A percentile compares a stretch with the other conserved stretches of the same genome.
These are phyloP conservation scores for Fomitopsis pulvina DNA, from an alignment of 768 basidiomycete species.

Conservation along the genomic window DNA sequence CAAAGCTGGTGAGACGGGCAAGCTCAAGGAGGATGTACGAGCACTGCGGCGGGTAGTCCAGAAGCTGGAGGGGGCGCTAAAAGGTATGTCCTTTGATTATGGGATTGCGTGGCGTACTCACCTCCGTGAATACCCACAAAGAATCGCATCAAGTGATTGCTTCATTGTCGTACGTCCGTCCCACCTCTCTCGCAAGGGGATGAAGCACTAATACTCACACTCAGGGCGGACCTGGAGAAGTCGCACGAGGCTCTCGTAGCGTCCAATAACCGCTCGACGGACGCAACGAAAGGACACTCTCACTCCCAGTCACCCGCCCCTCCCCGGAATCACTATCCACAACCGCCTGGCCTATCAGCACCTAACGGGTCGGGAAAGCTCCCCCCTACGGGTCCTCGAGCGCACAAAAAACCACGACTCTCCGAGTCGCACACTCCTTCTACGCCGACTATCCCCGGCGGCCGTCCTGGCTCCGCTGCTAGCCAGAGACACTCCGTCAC, in stretches of 20 bases:
- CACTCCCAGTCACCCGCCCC: slow-evolving; percentile 34
- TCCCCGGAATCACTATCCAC: slow-evolving; percentile 41
- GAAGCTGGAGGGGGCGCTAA: slow-evolving; percentile 67
- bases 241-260: slow-evolving; percentile 57
- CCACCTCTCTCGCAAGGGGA: slow-evolving; percentile 5
- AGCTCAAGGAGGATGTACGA: slow-evolving; percentile 75
- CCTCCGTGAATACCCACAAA: slow-evolving; percentile 23
- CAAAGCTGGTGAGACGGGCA: slow-evolving; percentile 69
- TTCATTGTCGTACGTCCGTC: slow-evolving; percentile 58
- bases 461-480: slow-evolving; percentile 8
- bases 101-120: background rate
- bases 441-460: slow-evolving; percentile 6
- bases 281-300: slow-evolving; percentile 26
- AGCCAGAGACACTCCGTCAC: slow-evolving; percentile 13
- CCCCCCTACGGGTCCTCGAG: slow-evolving; percentile 75
- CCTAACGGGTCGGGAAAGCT: slow-evolving; percentile 34
- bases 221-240: slow-evolving; percentile 72
- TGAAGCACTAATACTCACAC: slow-evolving; percentile 10
- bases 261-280: slow-evolving; percentile 38
- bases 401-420: slow-evolving; percentile 73
- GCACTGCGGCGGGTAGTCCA: slow-evolving; percentile 60
- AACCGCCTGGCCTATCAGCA: slow-evolving; percentile 14
- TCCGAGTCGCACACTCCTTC: slow-evolving; percentile 37
- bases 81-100: slow-evolving; percentile 41
- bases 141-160: slow-evolving; percentile 74